Evolutionary conservation across 192 early-diverging fungal genomes (phyloP), one percentile per base, ranked within the genome.

Genomic region (Funneliformis geosporum): DNA sequence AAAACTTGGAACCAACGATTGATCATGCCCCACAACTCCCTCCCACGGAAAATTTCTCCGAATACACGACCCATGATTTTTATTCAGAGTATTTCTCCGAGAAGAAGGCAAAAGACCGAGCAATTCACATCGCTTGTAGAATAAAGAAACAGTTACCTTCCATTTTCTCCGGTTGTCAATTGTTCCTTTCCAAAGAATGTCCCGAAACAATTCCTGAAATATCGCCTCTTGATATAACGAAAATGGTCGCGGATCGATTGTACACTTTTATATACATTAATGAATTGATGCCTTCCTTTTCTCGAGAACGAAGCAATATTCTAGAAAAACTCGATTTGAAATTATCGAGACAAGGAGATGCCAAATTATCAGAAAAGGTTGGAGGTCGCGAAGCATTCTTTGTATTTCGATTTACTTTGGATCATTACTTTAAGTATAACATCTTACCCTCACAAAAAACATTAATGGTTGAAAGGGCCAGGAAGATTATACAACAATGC

Each of bases 381-480:
- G 82, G 79, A 50, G 82, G 82, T 8, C 55, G 65, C 46, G 82
- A 83, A 60, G 60, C 76, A 1, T 76, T 76, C 42, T 83, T 83
- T 71, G 70, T 82, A 2, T 75, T 85, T 11, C 44, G 72, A 16
- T 80, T 76, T 71, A 79, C 79, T 18, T 44, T 85, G 5, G 50
- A 80, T 33, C 50, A 79, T 21, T 66, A 7, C 50, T 62, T 61
- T 50, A 68, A 43, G 61, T 71, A 47, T 81, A 40, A n/a, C 1
- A 71, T 71, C 18, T 42, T 71, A 44, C 69, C 69, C 5, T 71
- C 33, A 11, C 69, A 71, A 71, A 71, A 71, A 42, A 71, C 69
- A 25, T 78, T 73, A 61, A 44, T 84, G 0, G 73, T 83, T 8
- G 71, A 80, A 50, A 66, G 75, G 43, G 81, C 85, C 6, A 43